Percentiles rank a stretch among this genome's conserved stretches.
These are phyloP conservation scores for Amanita rimosa DNA, from an alignment of 768 basidiomycete species.

Conservation along the genomic window DNA sequence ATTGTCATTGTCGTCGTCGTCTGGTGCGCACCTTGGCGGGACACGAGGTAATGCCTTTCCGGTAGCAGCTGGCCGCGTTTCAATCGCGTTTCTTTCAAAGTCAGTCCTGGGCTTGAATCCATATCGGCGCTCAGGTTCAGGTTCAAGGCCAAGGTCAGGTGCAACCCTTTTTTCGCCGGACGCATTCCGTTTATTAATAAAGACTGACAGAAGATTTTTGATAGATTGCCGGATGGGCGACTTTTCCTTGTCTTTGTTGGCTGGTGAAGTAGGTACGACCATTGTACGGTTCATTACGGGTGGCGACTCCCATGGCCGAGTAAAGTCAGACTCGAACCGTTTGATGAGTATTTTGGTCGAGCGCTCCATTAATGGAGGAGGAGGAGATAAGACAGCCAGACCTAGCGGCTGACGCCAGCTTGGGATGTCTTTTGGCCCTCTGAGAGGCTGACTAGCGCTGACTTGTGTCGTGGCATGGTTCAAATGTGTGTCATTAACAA, in stretches of 20 bases:
- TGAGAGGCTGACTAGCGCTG: too few relatives aligned
- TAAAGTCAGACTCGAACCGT: neutral
- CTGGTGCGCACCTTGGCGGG: neutral
- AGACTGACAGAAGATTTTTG: constrained; percentile 48
- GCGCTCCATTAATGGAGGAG: too few relatives aligned
- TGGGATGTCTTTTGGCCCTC: too few relatives aligned
- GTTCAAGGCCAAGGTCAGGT: neutral
- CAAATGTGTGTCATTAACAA: neutral
- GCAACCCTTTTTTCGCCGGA: constrained; percentile 14
- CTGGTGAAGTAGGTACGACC: neutral
- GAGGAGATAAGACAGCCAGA: too few relatives aligned
- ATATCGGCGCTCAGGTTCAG: constrained; percentile 6
- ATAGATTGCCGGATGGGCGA: constrained; percentile 57
- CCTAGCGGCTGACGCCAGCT: too few relatives aligned
- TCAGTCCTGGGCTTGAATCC: neutral
- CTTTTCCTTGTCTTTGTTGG: constrained; percentile 25
- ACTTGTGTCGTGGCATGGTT: neutral
- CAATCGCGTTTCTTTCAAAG: constrained; percentile 1
- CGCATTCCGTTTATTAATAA: constrained; percentile 33
- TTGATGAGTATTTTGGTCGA: constrained; percentile 3
- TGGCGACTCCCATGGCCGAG: neutral
- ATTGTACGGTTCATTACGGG: neutral
- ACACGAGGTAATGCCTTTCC: neutral
- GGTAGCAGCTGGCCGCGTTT: neutral
- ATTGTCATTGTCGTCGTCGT: too few relatives aligned